Evolutionary conservation across 2,329 filamentous ascomycete species (phyloP), one percentile per base, ranked within the genome.

Genomic region (Paraconiothyrium brasiliense): DNA sequence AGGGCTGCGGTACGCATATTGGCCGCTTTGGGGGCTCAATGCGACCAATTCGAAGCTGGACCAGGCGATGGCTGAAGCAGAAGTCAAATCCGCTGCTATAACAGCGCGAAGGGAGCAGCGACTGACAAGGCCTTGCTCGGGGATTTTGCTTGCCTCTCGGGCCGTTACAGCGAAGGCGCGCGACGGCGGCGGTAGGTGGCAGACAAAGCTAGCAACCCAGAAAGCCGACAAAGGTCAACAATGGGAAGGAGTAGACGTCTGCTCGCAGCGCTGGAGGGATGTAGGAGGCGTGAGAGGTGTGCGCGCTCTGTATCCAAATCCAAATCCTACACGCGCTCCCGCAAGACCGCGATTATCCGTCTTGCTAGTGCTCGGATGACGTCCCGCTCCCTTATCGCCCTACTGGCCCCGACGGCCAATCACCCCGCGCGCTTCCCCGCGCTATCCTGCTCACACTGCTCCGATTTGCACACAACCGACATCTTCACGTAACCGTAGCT

Each of bases 1-100:
- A 78, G 68, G 62, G 71, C 73, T 55, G 70, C 64, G 46, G 71
- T 71, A 34, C 73, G 72, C 75, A 78, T 78, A 52, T 43, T 71
- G 63, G 62, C 30, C 46, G 55, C 44, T 60, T 16, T 50, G 24
- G 27, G 55, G 30, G 61, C 55, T 60, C 58, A 61, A 59, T 52
- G 58, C 54, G 50, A 54, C 54, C 37, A 37, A 22, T 46, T 34
- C 14, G 35, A 30, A 34, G 52, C 58, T 52, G 49, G 37, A 32
- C 32, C 35, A 47, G 55, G 55, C 43, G 46, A 44, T 20, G 14
- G 37, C 47, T 50, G 43, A 13, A 11, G 14, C 34, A 22, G 41
- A 24, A n/a, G 54, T 58, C 58, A 60, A 44, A 57, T n/a, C 32
- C 14, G 30, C 41, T 10, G 20, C 6, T 24, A n/a, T 10, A 24